Evolutionary conservation across 129 eudicot species (phyloP).

Genomic region (Helichrysum umbraculigerum): DNA sequence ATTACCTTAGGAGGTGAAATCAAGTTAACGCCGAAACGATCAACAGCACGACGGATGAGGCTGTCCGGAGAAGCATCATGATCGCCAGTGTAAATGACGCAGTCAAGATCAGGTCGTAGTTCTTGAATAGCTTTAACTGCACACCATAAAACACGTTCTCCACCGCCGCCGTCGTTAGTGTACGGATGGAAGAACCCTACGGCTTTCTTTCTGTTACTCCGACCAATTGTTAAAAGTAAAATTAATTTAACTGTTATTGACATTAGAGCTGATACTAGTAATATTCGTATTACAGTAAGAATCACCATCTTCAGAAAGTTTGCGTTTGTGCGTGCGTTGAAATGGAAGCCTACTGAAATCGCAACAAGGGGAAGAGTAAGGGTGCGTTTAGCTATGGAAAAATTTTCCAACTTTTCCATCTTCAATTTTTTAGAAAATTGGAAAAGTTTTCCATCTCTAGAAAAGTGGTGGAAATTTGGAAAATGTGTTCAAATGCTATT

Average conservation of each 20-base stretch:
- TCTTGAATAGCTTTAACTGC: slow-evolving; percentile 95
- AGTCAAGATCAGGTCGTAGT: slow-evolving; percentile 67
- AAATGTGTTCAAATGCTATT: too few relatives aligned
- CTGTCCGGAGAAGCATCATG: slow-evolving; percentile 78
- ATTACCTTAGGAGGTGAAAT: slow-evolving; percentile 64
- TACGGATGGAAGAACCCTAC: slow-evolving; percentile 91
- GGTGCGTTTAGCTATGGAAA: not conserved
- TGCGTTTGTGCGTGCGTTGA: not conserved
- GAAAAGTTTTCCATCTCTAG: too few relatives aligned
- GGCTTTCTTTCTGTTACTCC: slow-evolving; percentile 46
- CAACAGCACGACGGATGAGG: slow-evolving; percentile 67
- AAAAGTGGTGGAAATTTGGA: too few relatives aligned
- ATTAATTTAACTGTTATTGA: slow-evolving; percentile 5
- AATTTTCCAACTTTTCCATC: too few relatives aligned
- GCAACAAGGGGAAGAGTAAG: not conserved
- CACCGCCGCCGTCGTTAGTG: slow-evolving; percentile 99
- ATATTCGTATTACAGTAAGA: slow-evolving; percentile 18
- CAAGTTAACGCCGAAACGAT: slow-evolving; percentile 87
- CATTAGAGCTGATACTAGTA: slow-evolving; percentile 23
- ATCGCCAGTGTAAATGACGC: slow-evolving; percentile 85
- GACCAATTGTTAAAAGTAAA: slow-evolving; percentile 30
- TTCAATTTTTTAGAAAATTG: too few relatives aligned
- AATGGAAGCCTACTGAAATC: not conserved
- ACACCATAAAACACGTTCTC: slow-evolving; percentile 96
- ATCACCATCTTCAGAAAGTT: not conserved